These are phyloP conservation scores for Wickerhamiella vanderwaltii DNA, from an alignment of 805 yeast genomes.

Conservation along the genomic window DNA sequence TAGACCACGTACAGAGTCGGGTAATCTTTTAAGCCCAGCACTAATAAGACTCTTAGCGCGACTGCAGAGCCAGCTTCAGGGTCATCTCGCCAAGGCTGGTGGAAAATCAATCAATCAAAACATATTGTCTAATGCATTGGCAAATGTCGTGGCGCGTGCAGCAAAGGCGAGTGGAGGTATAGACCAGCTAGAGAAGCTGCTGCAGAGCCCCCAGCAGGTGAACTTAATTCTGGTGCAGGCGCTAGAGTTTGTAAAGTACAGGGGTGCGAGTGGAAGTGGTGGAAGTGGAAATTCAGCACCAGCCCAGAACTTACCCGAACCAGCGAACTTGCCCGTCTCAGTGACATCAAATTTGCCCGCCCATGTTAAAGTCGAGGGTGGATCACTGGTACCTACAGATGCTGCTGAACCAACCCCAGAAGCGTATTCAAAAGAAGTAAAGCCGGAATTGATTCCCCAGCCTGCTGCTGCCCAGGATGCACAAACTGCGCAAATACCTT, in stretches of 20 bases:
- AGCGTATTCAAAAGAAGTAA: neutral
- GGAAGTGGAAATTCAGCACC: conserved; percentile 1
- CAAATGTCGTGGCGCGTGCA: conserved; percentile 84
- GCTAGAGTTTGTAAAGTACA: conserved; percentile 13
- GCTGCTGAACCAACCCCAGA: neutral
- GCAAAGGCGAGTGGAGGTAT: conserved; percentile 48
- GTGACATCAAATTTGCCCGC: conserved; percentile 17
- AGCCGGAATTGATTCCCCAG: conserved; percentile 3
- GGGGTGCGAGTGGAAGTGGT: neutral
- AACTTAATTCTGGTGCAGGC: conserved; percentile 15
- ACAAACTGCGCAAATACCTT: conserved; percentile 9
- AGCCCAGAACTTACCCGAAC: conserved; percentile 19
- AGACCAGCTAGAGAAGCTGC: conserved; percentile 17
- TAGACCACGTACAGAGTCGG: conserved; percentile 10
- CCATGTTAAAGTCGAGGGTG: neutral
- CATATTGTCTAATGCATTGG: conserved; percentile 78
- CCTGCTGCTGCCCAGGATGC: conserved; percentile 1
- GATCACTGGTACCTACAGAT: neutral
- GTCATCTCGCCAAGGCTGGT: conserved; percentile 68
- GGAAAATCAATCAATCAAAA: conserved; percentile 59
- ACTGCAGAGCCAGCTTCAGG: conserved; percentile 73
- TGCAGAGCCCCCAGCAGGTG: conserved; percentile 15
- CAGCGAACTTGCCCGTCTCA: conserved; percentile 19
- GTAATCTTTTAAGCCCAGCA: conserved; percentile 35
- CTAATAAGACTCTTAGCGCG: conserved; percentile 67